Conservation (phyloP, 2,329 filamentous ascomycete species). For the Akanthomyces muscarius region DNA sequence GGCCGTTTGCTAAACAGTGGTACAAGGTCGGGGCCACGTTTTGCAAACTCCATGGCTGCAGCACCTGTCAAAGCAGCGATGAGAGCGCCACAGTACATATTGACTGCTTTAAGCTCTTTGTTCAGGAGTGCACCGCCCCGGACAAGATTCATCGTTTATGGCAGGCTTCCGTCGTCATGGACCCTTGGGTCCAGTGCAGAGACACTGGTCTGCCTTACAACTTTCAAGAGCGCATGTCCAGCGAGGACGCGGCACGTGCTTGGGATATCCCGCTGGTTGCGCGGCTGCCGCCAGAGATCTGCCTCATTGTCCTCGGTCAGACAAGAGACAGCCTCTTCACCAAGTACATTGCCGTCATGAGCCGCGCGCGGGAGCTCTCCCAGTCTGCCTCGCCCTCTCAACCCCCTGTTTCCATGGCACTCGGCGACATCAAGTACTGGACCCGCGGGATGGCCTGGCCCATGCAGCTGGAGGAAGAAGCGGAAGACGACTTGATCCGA, state of each 20-base stretch:
- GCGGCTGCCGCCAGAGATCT: conserved; percentile 2
- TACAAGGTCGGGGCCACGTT: conserved; percentile 8
- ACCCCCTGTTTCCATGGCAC: not conserved
- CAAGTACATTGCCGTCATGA: conserved; percentile 13
- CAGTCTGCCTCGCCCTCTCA: not conserved
- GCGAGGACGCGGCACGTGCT: not conserved
- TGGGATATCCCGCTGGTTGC: not conserved
- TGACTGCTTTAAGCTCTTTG: conserved; percentile 15
- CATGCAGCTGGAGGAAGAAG: not conserved
- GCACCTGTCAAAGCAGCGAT: not conserved
- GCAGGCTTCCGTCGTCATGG: conserved; percentile 8
- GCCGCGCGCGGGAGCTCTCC: conserved; percentile 1
- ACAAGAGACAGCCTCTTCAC: not conserved
- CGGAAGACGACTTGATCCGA: not conserved
- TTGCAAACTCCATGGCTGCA: conserved; percentile 8
- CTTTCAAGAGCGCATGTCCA: conserved; percentile 4
- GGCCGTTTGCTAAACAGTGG: conserved; percentile 8
- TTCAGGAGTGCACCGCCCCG: conserved; percentile 2
- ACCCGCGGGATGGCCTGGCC: conserved; percentile 8
- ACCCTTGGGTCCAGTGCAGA: conserved; percentile 3
- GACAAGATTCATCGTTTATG: conserved; percentile 12
- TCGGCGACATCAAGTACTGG: conserved; percentile 9
- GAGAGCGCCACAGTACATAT: conserved; percentile 10
- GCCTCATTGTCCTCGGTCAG: conserved; percentile 1
- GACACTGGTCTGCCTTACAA: conserved; percentile 1